These are phyloP conservation scores for Jackrogersella multiformis DNA, from an alignment of 495 filamentous ascomycete species.

Conservation along the genomic window DNA sequence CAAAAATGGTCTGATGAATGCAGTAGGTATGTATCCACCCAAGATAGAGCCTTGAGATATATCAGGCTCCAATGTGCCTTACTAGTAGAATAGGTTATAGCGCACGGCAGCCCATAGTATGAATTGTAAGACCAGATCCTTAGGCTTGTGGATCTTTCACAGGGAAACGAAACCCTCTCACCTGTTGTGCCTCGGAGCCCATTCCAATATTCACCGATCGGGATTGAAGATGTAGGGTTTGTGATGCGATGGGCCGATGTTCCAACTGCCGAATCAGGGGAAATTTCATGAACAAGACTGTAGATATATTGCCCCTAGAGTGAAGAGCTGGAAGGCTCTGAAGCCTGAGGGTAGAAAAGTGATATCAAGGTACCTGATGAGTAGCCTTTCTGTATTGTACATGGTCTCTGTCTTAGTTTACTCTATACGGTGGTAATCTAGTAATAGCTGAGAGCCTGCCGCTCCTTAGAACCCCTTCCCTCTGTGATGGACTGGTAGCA, in stretches of 20 bases:
- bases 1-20: conserved; percentile 32
- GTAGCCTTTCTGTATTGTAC: conserved; percentile 19
- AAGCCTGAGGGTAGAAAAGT: not conserved
- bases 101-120: not conserved
- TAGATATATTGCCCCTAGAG: conserved; percentile 15
- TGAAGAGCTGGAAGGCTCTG: not conserved
- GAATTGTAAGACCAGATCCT: conserved; percentile 13
- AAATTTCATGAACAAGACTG: conserved; percentile 10
- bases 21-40: conserved; percentile 34
- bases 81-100: conserved; percentile 4
- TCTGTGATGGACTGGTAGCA: not conserved
- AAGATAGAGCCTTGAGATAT: conserved; percentile 18
- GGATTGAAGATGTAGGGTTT: conserved; percentile 21
- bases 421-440: conserved; percentile 12
- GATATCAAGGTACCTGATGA: not conserved
- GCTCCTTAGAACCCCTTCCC: not conserved
- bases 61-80: conserved; percentile 9
- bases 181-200: conserved; percentile 21
- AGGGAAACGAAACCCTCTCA: conserved; percentile 36
- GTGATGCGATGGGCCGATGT: conserved; percentile 25
- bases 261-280: conserved; percentile 21
- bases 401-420: conserved; percentile 7
- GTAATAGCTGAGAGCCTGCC: not conserved
- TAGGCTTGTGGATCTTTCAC: conserved; percentile 27
- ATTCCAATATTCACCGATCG: conserved; percentile 38